A percentile compares a stretch with the other conserved stretches of the same genome.
These are phyloP conservation scores for Papilionanthe hybrid DNA, from an alignment of 116 monocot species.

Conservation along the genomic window DNA sequence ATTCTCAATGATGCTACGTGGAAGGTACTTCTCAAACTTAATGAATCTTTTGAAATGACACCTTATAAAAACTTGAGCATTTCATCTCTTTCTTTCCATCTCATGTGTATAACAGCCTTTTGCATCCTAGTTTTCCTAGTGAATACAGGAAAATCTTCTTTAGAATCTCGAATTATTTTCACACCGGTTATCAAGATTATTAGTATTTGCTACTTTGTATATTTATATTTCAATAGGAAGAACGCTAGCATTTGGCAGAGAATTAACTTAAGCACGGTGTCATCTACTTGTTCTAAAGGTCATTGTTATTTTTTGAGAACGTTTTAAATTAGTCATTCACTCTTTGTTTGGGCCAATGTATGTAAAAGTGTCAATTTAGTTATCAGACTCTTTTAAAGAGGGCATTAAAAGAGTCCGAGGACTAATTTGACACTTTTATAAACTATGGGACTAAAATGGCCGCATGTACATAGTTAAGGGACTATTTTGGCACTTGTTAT, in stretches of 20 bases:
- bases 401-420: no score
- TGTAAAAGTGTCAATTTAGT: no score
- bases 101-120: not conserved
- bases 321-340: no score
- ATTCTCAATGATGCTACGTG: conserved; percentile 54
- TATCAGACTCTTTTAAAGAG: no score
- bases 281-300: not conserved
- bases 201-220: no score
- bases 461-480: no score
- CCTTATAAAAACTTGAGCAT: not conserved
- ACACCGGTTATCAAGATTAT: not conserved
- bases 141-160: not conserved
- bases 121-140: not conserved
- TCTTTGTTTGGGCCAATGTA: no score
- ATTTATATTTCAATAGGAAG: not conserved
- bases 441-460: no score
- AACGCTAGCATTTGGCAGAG: not conserved
- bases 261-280: not conserved
- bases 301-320: not conserved
- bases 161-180: not conserved
- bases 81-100: not conserved
- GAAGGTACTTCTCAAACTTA: conserved; percentile 56
- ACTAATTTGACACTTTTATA: no score
- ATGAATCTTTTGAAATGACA: not conserved
- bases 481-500: not conserved